Evolutionary conservation across 495 filamentous ascomycete genomes (phyloP).

Genomic region (Parmelia sp.): DNA sequence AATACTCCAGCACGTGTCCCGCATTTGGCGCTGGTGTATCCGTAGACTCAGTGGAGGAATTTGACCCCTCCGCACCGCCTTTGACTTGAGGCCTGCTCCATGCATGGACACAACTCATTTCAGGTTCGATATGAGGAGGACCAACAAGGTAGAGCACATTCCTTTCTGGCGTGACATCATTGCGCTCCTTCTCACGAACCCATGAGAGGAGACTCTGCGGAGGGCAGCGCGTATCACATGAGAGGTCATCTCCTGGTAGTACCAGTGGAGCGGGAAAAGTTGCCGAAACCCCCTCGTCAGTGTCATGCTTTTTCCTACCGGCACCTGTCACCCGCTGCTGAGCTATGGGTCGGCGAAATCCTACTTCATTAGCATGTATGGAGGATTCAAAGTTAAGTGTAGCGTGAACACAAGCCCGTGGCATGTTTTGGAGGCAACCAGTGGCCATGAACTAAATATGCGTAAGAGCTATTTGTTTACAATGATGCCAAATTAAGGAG

Average conservation of each 20-base stretch:
- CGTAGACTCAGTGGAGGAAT: not conserved
- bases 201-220: slow-evolving; percentile 54
- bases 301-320: slow-evolving; percentile 4
- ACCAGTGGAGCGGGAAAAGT: slow-evolving; percentile 56
- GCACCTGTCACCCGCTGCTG: slow-evolving; percentile 13
- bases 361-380: slow-evolving; percentile 11
- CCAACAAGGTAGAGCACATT: slow-evolving; percentile 51
- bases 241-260: slow-evolving; percentile 55
- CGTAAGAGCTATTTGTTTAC: not conserved
- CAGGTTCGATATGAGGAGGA: slow-evolving; percentile 35
- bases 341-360: slow-evolving; percentile 5
- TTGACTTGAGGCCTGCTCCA: slow-evolving; percentile 34
- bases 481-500: not conserved
- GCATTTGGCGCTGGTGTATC: slow-evolving; percentile 19
- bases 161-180: slow-evolving; percentile 42
- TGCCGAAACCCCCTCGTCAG: not conserved
- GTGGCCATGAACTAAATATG: not conserved
- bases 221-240: slow-evolving; percentile 46
- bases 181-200: slow-evolving; percentile 44
- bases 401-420: not conserved
- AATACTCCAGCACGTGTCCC: slow-evolving; percentile 44
- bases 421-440: not conserved
- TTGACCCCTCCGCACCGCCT: not conserved
- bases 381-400: not conserved
- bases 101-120: slow-evolving; percentile 31